These are phyloP conservation scores for Biancaea sappan DNA, from an alignment of 306 rosid species.

Conservation along the genomic window DNA sequence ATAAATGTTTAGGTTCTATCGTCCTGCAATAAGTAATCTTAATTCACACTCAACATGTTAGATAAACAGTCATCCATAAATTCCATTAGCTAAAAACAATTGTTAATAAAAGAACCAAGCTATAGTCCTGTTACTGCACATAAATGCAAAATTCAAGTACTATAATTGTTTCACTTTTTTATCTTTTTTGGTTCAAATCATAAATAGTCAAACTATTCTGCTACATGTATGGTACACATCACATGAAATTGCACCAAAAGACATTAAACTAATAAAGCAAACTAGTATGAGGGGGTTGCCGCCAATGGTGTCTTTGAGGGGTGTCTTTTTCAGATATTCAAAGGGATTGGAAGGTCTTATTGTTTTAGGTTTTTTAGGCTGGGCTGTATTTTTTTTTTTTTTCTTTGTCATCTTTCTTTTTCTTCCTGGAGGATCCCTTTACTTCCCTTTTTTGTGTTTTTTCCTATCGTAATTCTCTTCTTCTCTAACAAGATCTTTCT, in stretches of 20 bases:
- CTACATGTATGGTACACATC: not conserved
- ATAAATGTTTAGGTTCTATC: not conserved
- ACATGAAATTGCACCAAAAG: constrained; percentile 27
- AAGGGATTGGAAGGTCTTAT: no score
- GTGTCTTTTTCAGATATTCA: no score
- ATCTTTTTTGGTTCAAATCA: not conserved
- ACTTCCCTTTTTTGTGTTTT: no score
- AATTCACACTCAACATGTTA: not conserved
- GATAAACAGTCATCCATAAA: not conserved
- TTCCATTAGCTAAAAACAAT: not conserved
- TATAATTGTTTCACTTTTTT: not conserved
- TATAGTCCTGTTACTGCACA: not conserved
- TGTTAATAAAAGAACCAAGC: constrained; percentile 9
- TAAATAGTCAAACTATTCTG: not conserved
- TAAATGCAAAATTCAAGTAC: not conserved
- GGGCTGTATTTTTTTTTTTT: no score
- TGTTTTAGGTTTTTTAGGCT: no score
- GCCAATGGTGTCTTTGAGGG: no score
- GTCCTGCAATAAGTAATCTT: not conserved
- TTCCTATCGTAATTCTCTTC: no score
- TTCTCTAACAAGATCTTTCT: no score
- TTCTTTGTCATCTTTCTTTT: no score
- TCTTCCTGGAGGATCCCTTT: no score
- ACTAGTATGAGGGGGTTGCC: no score
- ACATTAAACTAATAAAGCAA: constrained; percentile 25